A percentile compares a stretch with the other conserved stretches of the same genome.
These are phyloP conservation scores for Calycina herbarum DNA, from an alignment of 2,329 filamentous ascomycete genomes.

Conservation along the genomic window DNA sequence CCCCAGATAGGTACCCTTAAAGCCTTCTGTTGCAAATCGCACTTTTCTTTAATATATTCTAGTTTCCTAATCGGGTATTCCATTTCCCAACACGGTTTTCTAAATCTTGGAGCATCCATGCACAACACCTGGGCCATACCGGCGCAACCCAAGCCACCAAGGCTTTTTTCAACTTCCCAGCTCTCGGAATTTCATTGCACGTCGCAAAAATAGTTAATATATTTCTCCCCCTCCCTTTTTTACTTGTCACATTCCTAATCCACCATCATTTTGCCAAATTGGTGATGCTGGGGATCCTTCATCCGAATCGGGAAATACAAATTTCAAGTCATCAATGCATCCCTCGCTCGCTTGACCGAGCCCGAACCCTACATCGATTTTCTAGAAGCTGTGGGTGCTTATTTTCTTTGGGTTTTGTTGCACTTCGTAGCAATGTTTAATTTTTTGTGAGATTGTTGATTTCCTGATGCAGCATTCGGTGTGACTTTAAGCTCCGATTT, in stretches of 20 bases:
- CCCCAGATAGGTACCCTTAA: too few relatives aligned
- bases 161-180: too few relatives aligned
- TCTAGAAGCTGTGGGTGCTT: neutral
- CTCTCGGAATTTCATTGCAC: neutral
- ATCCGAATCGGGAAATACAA: neutral
- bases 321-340: neutral
- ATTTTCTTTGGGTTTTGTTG: neutral
- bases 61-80: too few relatives aligned
- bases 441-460: neutral
- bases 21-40: too few relatives aligned
- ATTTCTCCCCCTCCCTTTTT: neutral
- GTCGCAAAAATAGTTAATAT: neutral
- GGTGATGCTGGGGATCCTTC: neutral
- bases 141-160: too few relatives aligned
- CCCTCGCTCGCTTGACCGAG: too few relatives aligned
- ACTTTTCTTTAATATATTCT: too few relatives aligned
- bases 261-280: neutral
- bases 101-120: too few relatives aligned
- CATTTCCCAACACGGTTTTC: too few relatives aligned
- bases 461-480: neutral
- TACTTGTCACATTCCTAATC: neutral
- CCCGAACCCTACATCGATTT: too few relatives aligned
- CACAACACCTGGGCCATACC: too few relatives aligned
- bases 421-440: neutral
- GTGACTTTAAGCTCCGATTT: neutral